Evolutionary conservation across 495 filamentous ascomycete species (phyloP).

Genomic region (Pyronema domesticum): DNA sequence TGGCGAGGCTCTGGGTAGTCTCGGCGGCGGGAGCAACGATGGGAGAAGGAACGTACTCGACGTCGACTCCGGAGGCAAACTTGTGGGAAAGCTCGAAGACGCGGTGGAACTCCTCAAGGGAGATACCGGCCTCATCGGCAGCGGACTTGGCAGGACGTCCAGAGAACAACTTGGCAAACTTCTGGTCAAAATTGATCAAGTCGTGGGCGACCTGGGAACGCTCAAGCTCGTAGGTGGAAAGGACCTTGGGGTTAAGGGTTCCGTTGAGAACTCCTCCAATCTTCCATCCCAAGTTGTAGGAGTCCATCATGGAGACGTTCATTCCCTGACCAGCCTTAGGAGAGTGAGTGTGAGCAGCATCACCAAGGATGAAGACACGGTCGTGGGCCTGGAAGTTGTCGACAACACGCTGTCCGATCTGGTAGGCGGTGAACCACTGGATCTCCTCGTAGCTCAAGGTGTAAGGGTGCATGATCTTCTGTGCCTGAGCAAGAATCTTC

Average conservation of each 20-base stretch:
- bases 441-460: constrained; percentile 49
- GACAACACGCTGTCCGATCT: constrained; percentile 57
- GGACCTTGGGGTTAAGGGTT: constrained; percentile 36
- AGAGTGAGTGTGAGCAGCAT: constrained; percentile 67
- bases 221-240: constrained; percentile 58
- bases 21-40: not conserved
- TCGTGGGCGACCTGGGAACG: constrained; percentile 51
- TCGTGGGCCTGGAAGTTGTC: constrained; percentile 47
- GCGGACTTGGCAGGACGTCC: not conserved
- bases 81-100: constrained; percentile 32
- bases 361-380: constrained; percentile 60
- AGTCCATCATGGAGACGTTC: constrained; percentile 71
- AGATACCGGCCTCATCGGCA: constrained; percentile 3
- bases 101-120: constrained; percentile 18
- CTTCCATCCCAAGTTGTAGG: constrained; percentile 73
- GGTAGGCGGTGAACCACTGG: constrained; percentile 52
- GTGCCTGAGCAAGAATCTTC: constrained; percentile 48
- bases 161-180: constrained; percentile 31
- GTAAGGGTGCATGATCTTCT: constrained; percentile 50
- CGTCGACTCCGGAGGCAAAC: constrained; percentile 30
- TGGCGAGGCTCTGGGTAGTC: constrained; percentile 24
- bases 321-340: constrained; percentile 76
- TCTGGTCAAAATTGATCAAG: constrained; percentile 53
- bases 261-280: constrained; percentile 52
- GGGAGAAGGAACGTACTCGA: not conserved